These are phyloP conservation scores for Globisporangium spiculum DNA, from an alignment of 352 stramenopile species.

Conservation along the genomic window DNA sequence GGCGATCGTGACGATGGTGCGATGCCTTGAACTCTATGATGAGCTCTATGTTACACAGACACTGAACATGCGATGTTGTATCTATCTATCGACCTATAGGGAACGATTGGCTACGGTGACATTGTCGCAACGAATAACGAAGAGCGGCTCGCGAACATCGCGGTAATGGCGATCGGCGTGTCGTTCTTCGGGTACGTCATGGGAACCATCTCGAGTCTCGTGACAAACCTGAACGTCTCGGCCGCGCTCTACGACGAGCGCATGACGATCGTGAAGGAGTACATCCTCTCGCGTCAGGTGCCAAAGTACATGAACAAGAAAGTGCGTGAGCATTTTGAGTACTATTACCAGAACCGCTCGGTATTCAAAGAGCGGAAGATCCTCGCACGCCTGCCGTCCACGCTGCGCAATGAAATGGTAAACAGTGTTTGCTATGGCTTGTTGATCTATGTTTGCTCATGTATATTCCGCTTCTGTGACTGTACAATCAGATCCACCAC, in stretches of 20 bases:
- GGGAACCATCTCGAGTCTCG: slow-evolving; percentile 75
- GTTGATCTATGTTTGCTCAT: not conserved
- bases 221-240: slow-evolving; percentile 77
- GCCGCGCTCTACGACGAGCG: slow-evolving; percentile 72
- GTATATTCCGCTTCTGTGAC: not conserved
- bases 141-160: slow-evolving; percentile 70
- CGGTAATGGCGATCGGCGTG: slow-evolving; percentile 78
- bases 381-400: slow-evolving; percentile 59
- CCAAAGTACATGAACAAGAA: slow-evolving; percentile 72
- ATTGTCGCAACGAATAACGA: slow-evolving; percentile 68
- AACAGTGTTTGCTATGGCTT: not conserved
- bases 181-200: slow-evolving; percentile 88
- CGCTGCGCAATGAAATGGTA: slow-evolving; percentile 82
- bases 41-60: not conserved
- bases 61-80: not conserved
- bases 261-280: slow-evolving; percentile 84
- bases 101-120: slow-evolving; percentile 80
- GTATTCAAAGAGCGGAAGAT: slow-evolving; percentile 79
- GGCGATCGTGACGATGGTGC: slow-evolving; percentile 91
- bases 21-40: not conserved
- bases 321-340: slow-evolving; percentile 78
- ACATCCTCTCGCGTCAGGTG: slow-evolving; percentile 77
- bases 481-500: slow-evolving; percentile 59
- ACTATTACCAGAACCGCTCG: slow-evolving; percentile 83
- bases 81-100: slow-evolving; percentile 20